These are phyloP conservation scores for Poa annua DNA, from an alignment of 176 grass and related monocot genomes.

Conservation along the genomic window DNA sequence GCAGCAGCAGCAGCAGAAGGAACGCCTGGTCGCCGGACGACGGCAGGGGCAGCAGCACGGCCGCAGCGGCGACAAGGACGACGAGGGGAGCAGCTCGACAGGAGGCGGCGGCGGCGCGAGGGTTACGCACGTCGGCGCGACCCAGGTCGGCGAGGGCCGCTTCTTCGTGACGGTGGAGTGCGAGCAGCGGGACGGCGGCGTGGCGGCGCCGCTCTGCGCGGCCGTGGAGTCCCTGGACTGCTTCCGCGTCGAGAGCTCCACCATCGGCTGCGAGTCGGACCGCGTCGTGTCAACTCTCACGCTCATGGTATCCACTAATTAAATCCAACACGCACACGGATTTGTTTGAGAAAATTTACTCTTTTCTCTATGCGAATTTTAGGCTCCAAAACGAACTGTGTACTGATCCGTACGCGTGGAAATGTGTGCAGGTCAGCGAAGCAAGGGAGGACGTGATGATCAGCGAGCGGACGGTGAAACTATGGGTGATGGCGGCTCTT, in stretches of 20 bases:
- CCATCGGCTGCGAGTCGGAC: constrained; percentile 48
- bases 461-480: constrained; percentile 44
- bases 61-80: not conserved
- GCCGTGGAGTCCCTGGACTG: constrained; percentile 68
- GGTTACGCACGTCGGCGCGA: constrained; percentile 48
- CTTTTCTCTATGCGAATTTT: not conserved
- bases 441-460: constrained; percentile 28
- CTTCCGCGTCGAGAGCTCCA: constrained; percentile 77
- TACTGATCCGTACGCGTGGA: not conserved
- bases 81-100: not conserved
- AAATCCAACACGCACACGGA: not conserved
- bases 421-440: constrained; percentile 37
- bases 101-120: constrained; percentile 30
- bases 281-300: constrained; percentile 60
- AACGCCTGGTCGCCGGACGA: not conserved
- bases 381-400: not conserved
- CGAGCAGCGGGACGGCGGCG: constrained; percentile 43
- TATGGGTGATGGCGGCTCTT: constrained; percentile 59
- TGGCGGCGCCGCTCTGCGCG: constrained; percentile 61
- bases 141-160: constrained; percentile 56
- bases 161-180: constrained; percentile 79
- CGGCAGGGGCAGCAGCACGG: constrained; percentile 20
- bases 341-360: not conserved
- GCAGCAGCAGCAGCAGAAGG: constrained; percentile 27
- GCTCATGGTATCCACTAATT: constrained; percentile 53